Evolutionary conservation across 495 filamentous ascomycete genomes (phyloP).

Genomic region (Aspergillus mulundensis): DNA sequence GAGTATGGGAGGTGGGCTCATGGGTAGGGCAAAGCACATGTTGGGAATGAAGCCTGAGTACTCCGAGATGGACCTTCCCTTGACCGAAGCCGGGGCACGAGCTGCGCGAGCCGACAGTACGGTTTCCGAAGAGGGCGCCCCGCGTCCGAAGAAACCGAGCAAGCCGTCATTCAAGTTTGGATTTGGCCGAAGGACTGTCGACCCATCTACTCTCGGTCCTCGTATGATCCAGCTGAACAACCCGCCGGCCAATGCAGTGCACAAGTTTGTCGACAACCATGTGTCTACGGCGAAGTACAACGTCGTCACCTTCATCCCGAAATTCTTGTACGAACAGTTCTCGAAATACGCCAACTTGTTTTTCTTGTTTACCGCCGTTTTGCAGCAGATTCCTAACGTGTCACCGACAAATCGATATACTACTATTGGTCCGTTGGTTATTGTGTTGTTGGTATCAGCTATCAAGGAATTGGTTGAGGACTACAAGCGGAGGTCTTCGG

Average conservation of each 20-base stretch:
- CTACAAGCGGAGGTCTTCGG: conserved; percentile 81
- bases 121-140: conserved; percentile 26
- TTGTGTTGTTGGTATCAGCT: conserved; percentile 89
- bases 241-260: conserved; percentile 80
- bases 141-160: conserved; percentile 56
- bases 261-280: conserved; percentile 93
- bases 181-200: conserved; percentile 79
- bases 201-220: conserved; percentile 86
- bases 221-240: conserved; percentile 97
- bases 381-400: conserved; percentile 94
- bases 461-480: conserved; percentile 95
- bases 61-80: conserved; percentile 95
- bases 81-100: conserved; percentile 71
- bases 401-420: conserved; percentile 94
- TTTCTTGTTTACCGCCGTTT: conserved; percentile 93
- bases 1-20: conserved; percentile 76
- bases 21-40: conserved; percentile 84
- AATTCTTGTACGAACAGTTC: conserved; percentile 98
- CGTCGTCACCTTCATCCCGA: conserved; percentile 87
- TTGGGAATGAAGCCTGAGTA: conserved; percentile 89
- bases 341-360: conserved; percentile 99
- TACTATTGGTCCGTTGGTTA: conserved; percentile 85
- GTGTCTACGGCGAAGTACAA: conserved; percentile 99
- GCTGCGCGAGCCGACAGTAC: conserved; percentile 36
- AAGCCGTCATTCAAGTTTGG: conserved; percentile 86